Conservation (phyloP, 768 basidiomycete genomes). For the Pleurotus pulmonarius region DNA sequence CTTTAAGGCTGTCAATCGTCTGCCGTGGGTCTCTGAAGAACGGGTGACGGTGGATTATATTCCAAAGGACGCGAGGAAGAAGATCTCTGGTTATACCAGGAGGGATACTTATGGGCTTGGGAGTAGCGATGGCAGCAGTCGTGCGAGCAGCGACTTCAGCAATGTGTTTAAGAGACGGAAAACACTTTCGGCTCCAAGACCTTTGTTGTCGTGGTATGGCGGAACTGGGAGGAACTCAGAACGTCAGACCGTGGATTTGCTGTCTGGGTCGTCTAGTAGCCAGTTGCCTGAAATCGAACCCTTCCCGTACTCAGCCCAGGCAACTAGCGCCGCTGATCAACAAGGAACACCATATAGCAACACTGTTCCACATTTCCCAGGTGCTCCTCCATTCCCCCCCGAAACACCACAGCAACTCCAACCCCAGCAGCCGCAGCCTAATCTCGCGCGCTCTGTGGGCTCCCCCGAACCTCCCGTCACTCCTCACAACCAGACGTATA, state of each 20-base stretch:
- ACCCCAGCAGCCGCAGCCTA: background rate
- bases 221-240: background rate
- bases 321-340: background rate
- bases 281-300: background rate
- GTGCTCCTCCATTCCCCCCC: background rate
- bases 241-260: constrained; percentile 1
- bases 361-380: background rate
- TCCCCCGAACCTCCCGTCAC: background rate
- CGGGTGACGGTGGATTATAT: constrained; percentile 43
- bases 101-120: background rate
- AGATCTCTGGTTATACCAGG: background rate
- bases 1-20: constrained; percentile 26
- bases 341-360: background rate
- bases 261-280: background rate
- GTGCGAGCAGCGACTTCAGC: background rate
- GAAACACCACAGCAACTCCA: background rate
- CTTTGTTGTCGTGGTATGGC: constrained; percentile 5
- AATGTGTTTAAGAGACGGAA: background rate
- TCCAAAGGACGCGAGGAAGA: constrained; percentile 18
- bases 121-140: background rate
- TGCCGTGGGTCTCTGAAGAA: constrained; percentile 40
- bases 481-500: background rate
- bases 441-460: background rate
- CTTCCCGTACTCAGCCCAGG: background rate
- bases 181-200: background rate